Evolutionary conservation across 2,329 filamentous ascomycete species (phyloP).

Genomic region (Ascochyta fabae): DNA sequence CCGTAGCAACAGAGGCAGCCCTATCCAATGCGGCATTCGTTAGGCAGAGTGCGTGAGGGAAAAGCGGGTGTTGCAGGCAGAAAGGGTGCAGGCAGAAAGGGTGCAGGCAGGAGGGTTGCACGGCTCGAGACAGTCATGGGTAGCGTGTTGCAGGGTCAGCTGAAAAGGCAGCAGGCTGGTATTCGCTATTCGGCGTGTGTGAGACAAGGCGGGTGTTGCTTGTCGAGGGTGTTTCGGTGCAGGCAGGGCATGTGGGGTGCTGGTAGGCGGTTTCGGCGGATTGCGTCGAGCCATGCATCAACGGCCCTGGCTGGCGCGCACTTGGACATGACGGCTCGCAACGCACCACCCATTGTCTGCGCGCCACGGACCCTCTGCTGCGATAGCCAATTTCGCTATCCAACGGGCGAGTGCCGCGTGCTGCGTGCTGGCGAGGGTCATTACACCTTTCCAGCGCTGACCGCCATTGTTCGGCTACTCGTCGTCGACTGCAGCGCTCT

Average conservation of each 20-base stretch:
- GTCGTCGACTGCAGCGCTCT: slow-evolving; percentile 32
- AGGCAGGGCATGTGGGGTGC: slow-evolving; percentile 29
- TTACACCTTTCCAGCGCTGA: slow-evolving; percentile 25
- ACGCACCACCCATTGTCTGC: slow-evolving; percentile 13
- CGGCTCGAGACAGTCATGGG: slow-evolving; percentile 12
- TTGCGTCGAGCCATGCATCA: background rate
- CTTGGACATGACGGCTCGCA: slow-evolving; percentile 11
- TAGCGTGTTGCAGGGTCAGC: slow-evolving; percentile 2
- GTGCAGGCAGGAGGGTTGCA: slow-evolving; percentile 1
- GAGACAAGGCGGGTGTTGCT: slow-evolving; percentile 6
- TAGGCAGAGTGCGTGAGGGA: background rate
- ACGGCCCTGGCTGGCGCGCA: slow-evolving; percentile 4
- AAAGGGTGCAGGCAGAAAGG: background rate
- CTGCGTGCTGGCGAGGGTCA: slow-evolving; percentile 29
- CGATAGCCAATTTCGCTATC: slow-evolving; percentile 33
- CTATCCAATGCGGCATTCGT: slow-evolving; percentile 34
- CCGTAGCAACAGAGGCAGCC: slow-evolving; percentile 22
- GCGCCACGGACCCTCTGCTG: slow-evolving; percentile 35
- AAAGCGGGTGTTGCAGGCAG: slow-evolving; percentile 3
- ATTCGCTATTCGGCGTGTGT: slow-evolving; percentile 14
- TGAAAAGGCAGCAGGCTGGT: slow-evolving; percentile 6
- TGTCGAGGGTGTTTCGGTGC: slow-evolving; percentile 20
- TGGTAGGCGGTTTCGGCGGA: slow-evolving; percentile 16
- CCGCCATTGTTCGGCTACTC: slow-evolving; percentile 30
- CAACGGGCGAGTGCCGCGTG: slow-evolving; percentile 44